Evolutionary conservation across 257 asterid genomes (phyloP).

Genomic region (Penstemon eatonii): DNA sequence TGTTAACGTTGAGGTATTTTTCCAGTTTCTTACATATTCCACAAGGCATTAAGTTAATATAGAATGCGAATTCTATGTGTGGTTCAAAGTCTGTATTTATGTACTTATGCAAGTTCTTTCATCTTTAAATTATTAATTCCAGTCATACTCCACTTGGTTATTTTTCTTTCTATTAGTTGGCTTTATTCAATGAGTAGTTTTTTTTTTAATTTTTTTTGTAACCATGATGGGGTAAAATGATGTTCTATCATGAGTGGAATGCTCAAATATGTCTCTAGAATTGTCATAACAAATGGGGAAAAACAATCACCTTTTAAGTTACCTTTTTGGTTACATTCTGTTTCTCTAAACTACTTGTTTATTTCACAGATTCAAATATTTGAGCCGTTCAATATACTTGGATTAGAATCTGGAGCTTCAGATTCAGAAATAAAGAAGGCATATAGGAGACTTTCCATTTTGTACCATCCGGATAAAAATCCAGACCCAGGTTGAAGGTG

Average conservation of each 20-base stretch:
- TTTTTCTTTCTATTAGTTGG: neutral
- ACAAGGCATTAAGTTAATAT: constrained; percentile 17
- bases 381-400: constrained; percentile 97
- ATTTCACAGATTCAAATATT: constrained; percentile 64
- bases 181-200: neutral
- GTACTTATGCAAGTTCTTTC: neutral
- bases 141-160: neutral
- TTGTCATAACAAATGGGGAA: neutral
- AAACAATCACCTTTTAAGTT: constrained; percentile 19
- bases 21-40: constrained; percentile 23
- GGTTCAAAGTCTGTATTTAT: neutral
- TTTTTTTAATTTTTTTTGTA: constrained; percentile 8
- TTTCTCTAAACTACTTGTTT: constrained; percentile 17
- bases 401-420: constrained; percentile 85
- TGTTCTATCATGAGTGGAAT: constrained; percentile 12
- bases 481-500: constrained; percentile 99
- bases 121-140: neutral
- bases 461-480: constrained; percentile 99
- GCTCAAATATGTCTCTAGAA: constrained; percentile 16
- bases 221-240: constrained; percentile 4
- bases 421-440: constrained; percentile 98
- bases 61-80: constrained; percentile 2
- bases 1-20: constrained; percentile 79
- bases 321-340: constrained; percentile 7
- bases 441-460: constrained; percentile 90